Evolutionary conservation across 2,329 filamentous ascomycete species (phyloP), one percentile per base, ranked within the genome.

Genomic region (Drechslera avenae): DNA sequence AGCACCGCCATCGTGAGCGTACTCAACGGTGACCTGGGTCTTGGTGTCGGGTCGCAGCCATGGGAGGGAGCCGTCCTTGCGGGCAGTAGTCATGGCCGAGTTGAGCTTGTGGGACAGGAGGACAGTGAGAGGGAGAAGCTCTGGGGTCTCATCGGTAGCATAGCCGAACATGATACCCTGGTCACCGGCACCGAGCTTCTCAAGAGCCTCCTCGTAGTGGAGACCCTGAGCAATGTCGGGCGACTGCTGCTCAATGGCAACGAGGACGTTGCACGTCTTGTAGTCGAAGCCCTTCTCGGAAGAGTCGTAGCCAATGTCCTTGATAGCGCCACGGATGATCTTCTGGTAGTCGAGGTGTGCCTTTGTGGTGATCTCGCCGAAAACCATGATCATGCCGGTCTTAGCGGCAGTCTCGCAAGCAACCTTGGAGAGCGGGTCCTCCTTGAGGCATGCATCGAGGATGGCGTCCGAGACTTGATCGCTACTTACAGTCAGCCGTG

Each of bases 81-180:
- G 90, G 73, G 93, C 91, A 68, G 87, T 83, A 61, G 86, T 89
- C 92, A 99, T 96, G 77, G 91, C 91, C 74, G 87, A 84, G 82
- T 99, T 99, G 69, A 99, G 90, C 84, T 92, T 91, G 86, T 99
- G 94, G 73, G 94, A 89, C 73, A 97, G 86, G 72, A 93, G 85
- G 67, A 97, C 84, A 71, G 93, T 97, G 72, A 99, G 83, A 64
- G 94, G 94, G 76, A 97, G 90, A 68, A 96, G 86, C 83, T 99
- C 94, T 57, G 93, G 92, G 70, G 94, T 97, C 86, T 99, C 94
- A 73, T 99, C 94, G 72, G 94, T 96, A 78, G 94, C 94, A 85
- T 99, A 99, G 72, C 94, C 94, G 80, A 99, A 99, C 94, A 99
- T 99, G 84, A 99, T 97, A 84, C 94, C 94, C 84, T 99, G 94